Evolutionary conservation across 768 basidiomycete species (phyloP).

Genomic region (Pulveroboletus sp.): DNA sequence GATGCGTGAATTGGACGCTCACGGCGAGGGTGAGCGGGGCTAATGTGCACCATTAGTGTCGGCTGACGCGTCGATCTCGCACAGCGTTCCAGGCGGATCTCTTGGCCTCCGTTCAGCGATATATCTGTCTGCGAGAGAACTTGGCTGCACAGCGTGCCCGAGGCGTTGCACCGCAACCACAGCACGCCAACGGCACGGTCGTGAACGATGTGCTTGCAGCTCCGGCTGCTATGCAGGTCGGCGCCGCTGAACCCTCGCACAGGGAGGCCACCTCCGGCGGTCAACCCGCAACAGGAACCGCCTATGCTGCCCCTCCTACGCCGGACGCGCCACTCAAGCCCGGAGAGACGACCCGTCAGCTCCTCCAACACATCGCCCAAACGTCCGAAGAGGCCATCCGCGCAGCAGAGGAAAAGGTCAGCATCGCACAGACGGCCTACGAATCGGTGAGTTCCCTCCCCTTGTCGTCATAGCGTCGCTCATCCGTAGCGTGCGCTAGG

Average conservation of each 20-base stretch:
- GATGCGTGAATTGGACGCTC: conserved; percentile 69
- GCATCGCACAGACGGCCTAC: conserved; percentile 64
- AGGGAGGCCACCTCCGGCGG: neutral
- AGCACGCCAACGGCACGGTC: neutral
- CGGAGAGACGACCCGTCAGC: conserved; percentile 41
- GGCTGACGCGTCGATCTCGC: conserved; percentile 5
- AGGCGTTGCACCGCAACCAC: neutral
- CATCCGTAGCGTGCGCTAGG: conserved; percentile 37
- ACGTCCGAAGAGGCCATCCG: conserved; percentile 57
- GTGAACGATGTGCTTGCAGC: neutral
- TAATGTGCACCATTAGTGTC: neutral
- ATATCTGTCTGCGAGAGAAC: conserved; percentile 38
- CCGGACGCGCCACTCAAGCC: conserved; percentile 14
- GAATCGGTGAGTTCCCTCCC: conserved; percentile 51
- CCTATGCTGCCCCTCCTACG: neutral
- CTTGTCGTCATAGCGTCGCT: neutral
- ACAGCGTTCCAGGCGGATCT: conserved; percentile 41
- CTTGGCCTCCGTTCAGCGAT: conserved; percentile 44
- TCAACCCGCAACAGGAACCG: neutral
- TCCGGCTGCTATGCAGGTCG: conserved; percentile 7
- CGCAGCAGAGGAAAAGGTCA: conserved; percentile 74
- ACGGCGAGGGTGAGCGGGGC: conserved; percentile 46
- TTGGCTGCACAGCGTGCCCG: conserved; percentile 14
- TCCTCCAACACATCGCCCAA: conserved; percentile 57
- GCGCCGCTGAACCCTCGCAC: neutral